Base-by-base conservation (phyloP, 805 yeast species). In the Brettanomyces sp. region DNA sequence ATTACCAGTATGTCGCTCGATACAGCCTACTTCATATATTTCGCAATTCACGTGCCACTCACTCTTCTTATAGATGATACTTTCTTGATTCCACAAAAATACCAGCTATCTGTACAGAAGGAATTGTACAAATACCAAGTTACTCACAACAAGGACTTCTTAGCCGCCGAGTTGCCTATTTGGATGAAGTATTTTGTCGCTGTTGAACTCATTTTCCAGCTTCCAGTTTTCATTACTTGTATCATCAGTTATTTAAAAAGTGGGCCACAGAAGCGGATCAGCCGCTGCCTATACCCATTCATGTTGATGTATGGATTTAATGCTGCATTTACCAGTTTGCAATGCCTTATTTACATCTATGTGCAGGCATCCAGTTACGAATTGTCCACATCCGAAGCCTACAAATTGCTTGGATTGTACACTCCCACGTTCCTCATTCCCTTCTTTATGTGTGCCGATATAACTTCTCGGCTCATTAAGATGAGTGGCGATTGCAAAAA, bases 101-200 rank as follows among this genome's bases (percentile, higher is more conserved):
- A 68, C 55, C 73, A 69, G 51, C 62, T 72, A 21, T 59, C 59
- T 5, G 47, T 81, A 38, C 88, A 88, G 52, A 60, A 64, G 33
- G 36, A 33, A 1, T 55, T 86, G 13, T 65, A 80, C 13, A 65
- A 68, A 3, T 79, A 77, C 64, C 96, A 93, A 56, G 64, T 85
- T 21, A 36, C 59, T 3, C 52, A 62, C 14, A 87, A 89, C 66
- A 77, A 83, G 44, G 99, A 91, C 62, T 80, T 85, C 50, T 65
- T 91, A 23, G 58, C 62, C 2, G 13, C 47, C 3, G 91, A 95
- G 1, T 46, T 57, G 9, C 59, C 56, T 33, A 53, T 67, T 3
- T 91, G 97, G 97, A 72, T 91, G 43, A 66, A 72, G 46, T 60
- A 74, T 35, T 88, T 85, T 62, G 95, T 89, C 1, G 62, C 73